Conservation (phyloP, 306 rosid genomes). For the Dicorynia guianensis region DNA sequence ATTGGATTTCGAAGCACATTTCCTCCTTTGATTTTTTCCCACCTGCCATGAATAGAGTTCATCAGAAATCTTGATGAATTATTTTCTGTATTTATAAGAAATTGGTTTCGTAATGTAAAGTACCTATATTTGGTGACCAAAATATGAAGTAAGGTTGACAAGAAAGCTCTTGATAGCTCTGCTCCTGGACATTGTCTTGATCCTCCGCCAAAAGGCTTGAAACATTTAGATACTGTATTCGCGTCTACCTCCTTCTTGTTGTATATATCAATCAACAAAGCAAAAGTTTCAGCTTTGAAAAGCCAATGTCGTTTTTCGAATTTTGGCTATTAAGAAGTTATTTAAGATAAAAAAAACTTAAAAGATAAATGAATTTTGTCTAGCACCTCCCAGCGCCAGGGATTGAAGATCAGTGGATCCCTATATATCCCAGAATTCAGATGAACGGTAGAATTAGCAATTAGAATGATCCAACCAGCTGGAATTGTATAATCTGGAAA, state of each 20-base stretch:
- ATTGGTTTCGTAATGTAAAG: neutral
- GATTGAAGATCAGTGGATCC: neutral
- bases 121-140: slow-evolving; percentile 56
- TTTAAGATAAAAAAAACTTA: no score
- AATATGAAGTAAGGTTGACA: slow-evolving; percentile 51
- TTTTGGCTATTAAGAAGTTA: no score
- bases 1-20: no score
- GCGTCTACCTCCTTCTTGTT: slow-evolving; percentile 39
- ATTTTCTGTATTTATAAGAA: neutral
- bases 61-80: no score
- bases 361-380: no score
- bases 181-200: slow-evolving; percentile 48
- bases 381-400: neutral
- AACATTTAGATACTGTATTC: slow-evolving; percentile 38
- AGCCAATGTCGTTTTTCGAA: no score
- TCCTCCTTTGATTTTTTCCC: no score
- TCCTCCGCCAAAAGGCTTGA: slow-evolving; percentile 60
- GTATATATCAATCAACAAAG: no score
- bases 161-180: slow-evolving; percentile 37
- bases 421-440: slow-evolving; percentile 18
- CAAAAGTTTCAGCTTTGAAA: no score
- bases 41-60: no score
- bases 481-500: no score
- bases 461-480: slow-evolving; percentile 31
- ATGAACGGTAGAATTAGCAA: slow-evolving; percentile 21